Percentiles rank a stretch among this genome's conserved stretches.
phyloP scores from a whole-genome alignment of 768 basidiomycete genomes.

The Jaapia argillacea region DNA sequence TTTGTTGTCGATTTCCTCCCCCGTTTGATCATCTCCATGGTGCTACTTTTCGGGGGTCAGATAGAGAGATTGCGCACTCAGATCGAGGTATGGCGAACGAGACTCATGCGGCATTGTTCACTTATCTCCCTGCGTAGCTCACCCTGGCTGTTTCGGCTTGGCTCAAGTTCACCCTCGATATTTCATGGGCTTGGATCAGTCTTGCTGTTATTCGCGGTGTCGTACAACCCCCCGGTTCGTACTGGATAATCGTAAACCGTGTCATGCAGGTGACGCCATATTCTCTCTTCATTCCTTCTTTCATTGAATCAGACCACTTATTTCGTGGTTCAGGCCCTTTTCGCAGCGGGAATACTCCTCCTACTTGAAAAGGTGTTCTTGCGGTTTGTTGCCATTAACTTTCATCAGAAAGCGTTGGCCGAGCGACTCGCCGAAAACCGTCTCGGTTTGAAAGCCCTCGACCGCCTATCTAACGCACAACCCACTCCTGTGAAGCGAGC shows the following conservation, averaged over 20 bases:
- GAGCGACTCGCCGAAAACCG: slow-evolving; percentile 66
- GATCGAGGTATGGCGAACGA: slow-evolving; percentile 40
- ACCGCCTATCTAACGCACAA: slow-evolving; percentile 60
- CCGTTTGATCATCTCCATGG: slow-evolving; percentile 39
- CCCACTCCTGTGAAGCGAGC: slow-evolving; percentile 26
- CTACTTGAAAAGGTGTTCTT: slow-evolving; percentile 52
- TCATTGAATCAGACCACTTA: neutral
- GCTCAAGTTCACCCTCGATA: slow-evolving; percentile 60
- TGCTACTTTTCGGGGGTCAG: slow-evolving; percentile 46
- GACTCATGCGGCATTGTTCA: neutral
- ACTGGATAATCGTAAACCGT: slow-evolving; percentile 62
- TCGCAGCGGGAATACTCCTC: slow-evolving; percentile 31
- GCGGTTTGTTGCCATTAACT: slow-evolving; percentile 71
- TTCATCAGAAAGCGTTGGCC: slow-evolving; percentile 66
- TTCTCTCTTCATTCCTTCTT: slow-evolving; percentile 1
- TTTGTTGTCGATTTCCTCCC: slow-evolving; percentile 58
- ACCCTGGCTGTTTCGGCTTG: slow-evolving; percentile 59
- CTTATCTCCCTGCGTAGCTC: slow-evolving; percentile 28
- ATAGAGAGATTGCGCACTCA: slow-evolving; percentile 60
- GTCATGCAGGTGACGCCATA: slow-evolving; percentile 56
- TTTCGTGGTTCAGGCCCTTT: slow-evolving; percentile 31
- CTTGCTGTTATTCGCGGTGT: slow-evolving; percentile 51
- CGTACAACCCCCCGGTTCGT: slow-evolving; percentile 49
- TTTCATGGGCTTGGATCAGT: slow-evolving; percentile 67
- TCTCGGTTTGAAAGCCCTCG: slow-evolving; percentile 58